Conservation (phyloP, 2,329 filamentous ascomycete genomes). For the Dactylonectria estremocensis region DNA sequence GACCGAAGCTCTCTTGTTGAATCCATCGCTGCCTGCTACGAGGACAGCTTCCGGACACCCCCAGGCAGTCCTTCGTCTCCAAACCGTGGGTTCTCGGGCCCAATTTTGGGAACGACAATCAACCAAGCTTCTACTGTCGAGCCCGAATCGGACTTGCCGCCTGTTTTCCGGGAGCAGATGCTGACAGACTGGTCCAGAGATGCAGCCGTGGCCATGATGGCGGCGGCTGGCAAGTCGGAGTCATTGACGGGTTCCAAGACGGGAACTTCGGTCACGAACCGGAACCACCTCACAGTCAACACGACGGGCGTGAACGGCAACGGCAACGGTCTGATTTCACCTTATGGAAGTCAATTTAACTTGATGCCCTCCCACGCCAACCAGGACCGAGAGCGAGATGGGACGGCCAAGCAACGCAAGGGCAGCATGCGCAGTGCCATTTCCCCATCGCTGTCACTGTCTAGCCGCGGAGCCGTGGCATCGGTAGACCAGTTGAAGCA, state of each 20-base stretch:
- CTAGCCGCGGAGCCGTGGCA: slow-evolving; percentile 66
- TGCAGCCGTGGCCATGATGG: slow-evolving; percentile 76
- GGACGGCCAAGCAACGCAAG: slow-evolving; percentile 65
- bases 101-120: slow-evolving; percentile 69
- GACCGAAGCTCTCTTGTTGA: slow-evolving; percentile 81
- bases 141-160: slow-evolving; percentile 72
- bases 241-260: slow-evolving; percentile 84
- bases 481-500: slow-evolving; percentile 77
- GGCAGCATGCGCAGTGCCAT: slow-evolving; percentile 67
- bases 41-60: slow-evolving; percentile 73
- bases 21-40: slow-evolving; percentile 81
- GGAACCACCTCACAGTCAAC: slow-evolving; percentile 73
- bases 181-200: slow-evolving; percentile 86
- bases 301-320: slow-evolving; percentile 56
- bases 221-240: slow-evolving; percentile 78
- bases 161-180: slow-evolving; percentile 81
- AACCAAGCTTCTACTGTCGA: slow-evolving; percentile 57
- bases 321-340: slow-evolving; percentile 58
- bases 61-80: slow-evolving; percentile 81
- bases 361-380: slow-evolving; percentile 62
- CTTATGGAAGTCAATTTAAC: slow-evolving; percentile 66
- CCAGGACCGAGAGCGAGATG: slow-evolving; percentile 50
- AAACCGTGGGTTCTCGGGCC: slow-evolving; percentile 73
- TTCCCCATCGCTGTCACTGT: slow-evolving; percentile 62
- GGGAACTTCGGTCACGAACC: slow-evolving; percentile 69